Evolutionary conservation across 2,329 filamentous ascomycete species (phyloP).

Genomic region (Alternaria sp.): DNA sequence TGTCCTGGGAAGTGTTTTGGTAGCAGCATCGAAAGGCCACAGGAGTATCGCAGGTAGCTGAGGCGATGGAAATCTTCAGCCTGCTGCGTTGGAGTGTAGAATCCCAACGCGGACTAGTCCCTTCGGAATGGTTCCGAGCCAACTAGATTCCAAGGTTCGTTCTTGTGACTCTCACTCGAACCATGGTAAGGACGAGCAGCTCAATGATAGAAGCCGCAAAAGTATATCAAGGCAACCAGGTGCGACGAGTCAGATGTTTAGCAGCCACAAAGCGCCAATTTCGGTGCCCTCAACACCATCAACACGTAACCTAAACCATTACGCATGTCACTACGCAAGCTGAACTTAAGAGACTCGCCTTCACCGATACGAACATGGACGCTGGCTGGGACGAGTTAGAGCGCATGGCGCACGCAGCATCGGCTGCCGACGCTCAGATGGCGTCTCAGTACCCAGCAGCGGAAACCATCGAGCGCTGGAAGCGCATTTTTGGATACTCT

Average conservation of each 20-base stretch:
- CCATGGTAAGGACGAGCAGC: background rate
- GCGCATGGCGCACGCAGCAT: conserved; percentile 27
- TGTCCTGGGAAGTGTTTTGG: background rate
- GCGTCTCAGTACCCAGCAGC: conserved; percentile 27
- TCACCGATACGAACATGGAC: conserved; percentile 12
- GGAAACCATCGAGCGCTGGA: conserved; percentile 47
- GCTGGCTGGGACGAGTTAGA: conserved; percentile 27
- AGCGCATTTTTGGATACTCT: conserved; percentile 47
- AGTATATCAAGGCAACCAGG: background rate
- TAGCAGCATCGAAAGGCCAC: background rate
- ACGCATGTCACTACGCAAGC: background rate
- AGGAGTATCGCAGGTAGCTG: background rate
- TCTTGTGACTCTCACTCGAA: background rate
- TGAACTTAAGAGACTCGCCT: background rate
- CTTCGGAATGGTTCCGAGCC: background rate
- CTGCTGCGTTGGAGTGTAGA: background rate
- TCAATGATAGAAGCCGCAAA: background rate
- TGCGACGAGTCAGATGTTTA: background rate
- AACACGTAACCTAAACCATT: background rate
- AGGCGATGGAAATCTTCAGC: background rate
- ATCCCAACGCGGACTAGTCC: background rate
- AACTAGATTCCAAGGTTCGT: background rate
- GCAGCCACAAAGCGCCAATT: background rate
- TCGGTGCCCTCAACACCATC: background rate
- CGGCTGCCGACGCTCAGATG: conserved; percentile 22